phyloP scores from a whole-genome alignment of 805 yeast species.

The Jamesozyma lodderae region DNA sequence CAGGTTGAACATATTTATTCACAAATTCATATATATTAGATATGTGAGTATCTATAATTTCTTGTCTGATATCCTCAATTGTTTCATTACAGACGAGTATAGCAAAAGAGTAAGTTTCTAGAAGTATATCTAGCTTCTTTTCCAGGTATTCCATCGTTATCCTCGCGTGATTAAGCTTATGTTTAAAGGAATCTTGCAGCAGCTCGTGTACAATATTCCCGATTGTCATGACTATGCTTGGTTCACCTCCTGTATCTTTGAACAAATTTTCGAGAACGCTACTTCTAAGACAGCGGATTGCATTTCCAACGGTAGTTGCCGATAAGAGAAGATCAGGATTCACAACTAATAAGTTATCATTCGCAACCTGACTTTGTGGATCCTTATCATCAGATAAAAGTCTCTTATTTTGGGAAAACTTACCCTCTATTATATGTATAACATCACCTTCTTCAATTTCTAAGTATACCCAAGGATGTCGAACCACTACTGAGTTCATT shows the following conservation, averaged over 20 bases:
- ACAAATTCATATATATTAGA: slow-evolving; percentile 48
- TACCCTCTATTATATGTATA: slow-evolving; percentile 49
- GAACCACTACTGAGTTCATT: slow-evolving; percentile 37
- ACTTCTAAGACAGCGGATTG: slow-evolving; percentile 63
- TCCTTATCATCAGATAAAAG: slow-evolving; percentile 25
- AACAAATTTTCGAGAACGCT: slow-evolving; percentile 53
- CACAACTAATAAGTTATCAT: slow-evolving; percentile 59
- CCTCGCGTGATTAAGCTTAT: slow-evolving; percentile 20
- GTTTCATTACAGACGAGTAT: slow-evolving; percentile 51
- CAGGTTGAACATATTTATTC: slow-evolving; percentile 34
- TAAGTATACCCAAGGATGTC: slow-evolving; percentile 54
- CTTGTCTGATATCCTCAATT: slow-evolving; percentile 34
- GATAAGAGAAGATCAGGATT: slow-evolving; percentile 78
- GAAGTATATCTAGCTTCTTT: slow-evolving; percentile 32
- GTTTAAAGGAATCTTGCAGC: slow-evolving; percentile 44
- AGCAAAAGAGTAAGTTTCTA: slow-evolving; percentile 38
- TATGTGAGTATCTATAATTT: slow-evolving; percentile 38
- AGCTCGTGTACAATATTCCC: slow-evolving; percentile 78
- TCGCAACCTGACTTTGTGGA: slow-evolving; percentile 23
- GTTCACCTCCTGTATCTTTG: slow-evolving; percentile 49
- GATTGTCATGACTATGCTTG: slow-evolving; percentile 55
- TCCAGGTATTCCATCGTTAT: slow-evolving; percentile 24
- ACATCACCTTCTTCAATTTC: slow-evolving; percentile 45
- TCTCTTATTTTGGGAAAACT: slow-evolving; percentile 19
- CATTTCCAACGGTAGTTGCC: slow-evolving; percentile 73